phyloP scores from a whole-genome alignment of 176 grass and related monocot genomes.

The Musa schizocarpa region DNA sequence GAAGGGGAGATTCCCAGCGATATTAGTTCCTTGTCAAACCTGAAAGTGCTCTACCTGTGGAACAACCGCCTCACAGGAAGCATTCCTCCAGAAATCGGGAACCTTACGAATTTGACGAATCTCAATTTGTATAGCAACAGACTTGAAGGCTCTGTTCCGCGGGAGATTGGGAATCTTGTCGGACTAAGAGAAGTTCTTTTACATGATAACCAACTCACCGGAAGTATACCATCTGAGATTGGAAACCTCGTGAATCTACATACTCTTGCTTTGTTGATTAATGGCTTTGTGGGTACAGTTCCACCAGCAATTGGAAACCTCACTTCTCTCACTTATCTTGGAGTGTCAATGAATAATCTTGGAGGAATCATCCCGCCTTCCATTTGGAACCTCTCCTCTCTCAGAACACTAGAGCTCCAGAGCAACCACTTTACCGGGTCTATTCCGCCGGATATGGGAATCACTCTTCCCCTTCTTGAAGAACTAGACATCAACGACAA shows the following conservation, averaged over 20 bases:
- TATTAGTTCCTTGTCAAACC: background rate
- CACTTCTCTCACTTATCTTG: background rate
- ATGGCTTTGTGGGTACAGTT: background rate
- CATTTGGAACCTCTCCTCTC: background rate
- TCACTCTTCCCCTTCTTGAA: slow-evolving; percentile 1
- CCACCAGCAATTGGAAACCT: background rate
- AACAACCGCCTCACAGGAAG: background rate
- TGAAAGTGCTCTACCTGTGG: background rate
- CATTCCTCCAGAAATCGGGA: background rate
- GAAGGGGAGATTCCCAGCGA: background rate
- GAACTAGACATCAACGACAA: background rate
- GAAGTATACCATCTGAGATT: background rate
- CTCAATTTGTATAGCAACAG: background rate
- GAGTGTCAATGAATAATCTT: background rate
- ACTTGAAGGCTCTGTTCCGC: too few relatives aligned
- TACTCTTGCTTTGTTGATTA: background rate
- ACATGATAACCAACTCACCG: background rate
- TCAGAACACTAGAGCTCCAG: background rate
- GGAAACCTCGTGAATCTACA: background rate
- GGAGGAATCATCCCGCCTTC: background rate
- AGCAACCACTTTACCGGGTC: background rate
- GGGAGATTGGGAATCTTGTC: background rate
- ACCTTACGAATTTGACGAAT: background rate
- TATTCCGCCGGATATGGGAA: slow-evolving; percentile 12
- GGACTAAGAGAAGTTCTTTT: too few relatives aligned